Conservation (phyloP, 2,329 filamentous ascomycete species). For the Paracamarosporium sp. region DNA sequence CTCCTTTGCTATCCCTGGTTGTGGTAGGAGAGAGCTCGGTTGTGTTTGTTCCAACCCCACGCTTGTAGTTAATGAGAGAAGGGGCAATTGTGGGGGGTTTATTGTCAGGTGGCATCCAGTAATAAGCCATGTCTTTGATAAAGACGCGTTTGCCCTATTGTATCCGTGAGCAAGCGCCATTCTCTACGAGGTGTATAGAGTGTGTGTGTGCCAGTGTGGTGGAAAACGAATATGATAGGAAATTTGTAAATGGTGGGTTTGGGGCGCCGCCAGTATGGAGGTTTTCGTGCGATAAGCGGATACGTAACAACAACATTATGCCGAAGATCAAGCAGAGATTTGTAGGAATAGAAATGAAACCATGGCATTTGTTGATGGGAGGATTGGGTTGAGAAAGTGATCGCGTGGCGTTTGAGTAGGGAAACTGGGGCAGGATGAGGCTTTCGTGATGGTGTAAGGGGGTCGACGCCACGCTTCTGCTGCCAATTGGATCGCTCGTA, state of each 20-base stretch:
- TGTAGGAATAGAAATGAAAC: background rate
- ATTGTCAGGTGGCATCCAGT: slow-evolving; percentile 78
- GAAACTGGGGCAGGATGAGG: slow-evolving; percentile 7
- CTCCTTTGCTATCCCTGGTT: slow-evolving; percentile 26
- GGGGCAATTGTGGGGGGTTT: slow-evolving; percentile 75
- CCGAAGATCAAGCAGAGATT: background rate
- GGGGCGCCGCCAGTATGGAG: background rate
- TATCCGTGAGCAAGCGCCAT: slow-evolving; percentile 27
- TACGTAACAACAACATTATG: background rate
- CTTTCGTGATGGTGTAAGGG: slow-evolving; percentile 5
- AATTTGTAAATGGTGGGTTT: background rate
- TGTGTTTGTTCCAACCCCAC: slow-evolving; percentile 64
- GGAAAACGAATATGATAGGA: background rate
- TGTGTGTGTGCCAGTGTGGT: background rate
- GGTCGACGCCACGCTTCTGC: background rate
- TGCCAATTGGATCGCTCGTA: slow-evolving; percentile 22
- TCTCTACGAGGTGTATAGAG: background rate
- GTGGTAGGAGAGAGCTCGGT: slow-evolving; percentile 43
- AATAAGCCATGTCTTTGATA: slow-evolving; percentile 98
- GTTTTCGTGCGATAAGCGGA: background rate
- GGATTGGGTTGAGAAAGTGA: background rate
- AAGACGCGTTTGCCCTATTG: slow-evolving; percentile 85
- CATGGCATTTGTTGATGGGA: background rate
- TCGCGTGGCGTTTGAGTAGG: slow-evolving; percentile 8
- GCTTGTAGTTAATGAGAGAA: slow-evolving; percentile 69